Conservation (phyloP, 805 yeast genomes). For the Yarrowia osloensis region DNA sequence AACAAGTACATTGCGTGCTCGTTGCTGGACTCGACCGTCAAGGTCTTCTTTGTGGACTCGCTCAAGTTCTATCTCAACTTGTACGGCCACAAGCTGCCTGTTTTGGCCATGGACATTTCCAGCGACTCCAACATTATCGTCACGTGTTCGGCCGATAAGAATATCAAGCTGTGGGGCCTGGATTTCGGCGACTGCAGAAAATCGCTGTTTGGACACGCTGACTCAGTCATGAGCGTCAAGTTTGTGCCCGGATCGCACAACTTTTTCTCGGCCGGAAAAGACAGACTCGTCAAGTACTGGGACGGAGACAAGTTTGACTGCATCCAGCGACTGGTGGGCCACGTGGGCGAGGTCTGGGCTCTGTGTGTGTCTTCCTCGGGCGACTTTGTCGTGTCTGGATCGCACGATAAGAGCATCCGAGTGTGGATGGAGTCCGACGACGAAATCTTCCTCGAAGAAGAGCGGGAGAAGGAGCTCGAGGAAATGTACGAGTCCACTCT, state of each 20-base stretch:
- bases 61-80: slow-evolving; percentile 84
- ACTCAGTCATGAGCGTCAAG: slow-evolving; percentile 84
- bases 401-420: slow-evolving; percentile 92
- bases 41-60: slow-evolving; percentile 84
- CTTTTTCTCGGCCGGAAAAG: slow-evolving; percentile 88
- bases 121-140: slow-evolving; percentile 82
- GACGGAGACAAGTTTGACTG: slow-evolving; percentile 97
- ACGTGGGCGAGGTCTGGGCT: slow-evolving; percentile 93
- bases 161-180: slow-evolving; percentile 96
- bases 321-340: slow-evolving; percentile 81
- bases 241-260: slow-evolving; percentile 86
- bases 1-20: slow-evolving; percentile 77
- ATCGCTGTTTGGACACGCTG: slow-evolving; percentile 95
- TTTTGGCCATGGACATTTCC: slow-evolving; percentile 87
- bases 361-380: slow-evolving; percentile 73
- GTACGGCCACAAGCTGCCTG: slow-evolving; percentile 97
- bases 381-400: slow-evolving; percentile 69
- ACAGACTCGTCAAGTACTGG: slow-evolving; percentile 90
- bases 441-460: slow-evolving; percentile 95
- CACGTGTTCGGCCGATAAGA: slow-evolving; percentile 96
- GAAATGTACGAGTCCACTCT: slow-evolving; percentile 84
- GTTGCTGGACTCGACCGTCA: slow-evolving; percentile 89
- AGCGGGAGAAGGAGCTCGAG: slow-evolving; percentile 92
- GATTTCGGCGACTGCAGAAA: slow-evolving; percentile 99
- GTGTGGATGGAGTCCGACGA: slow-evolving; percentile 94